Evolutionary conservation across 2,329 filamentous ascomycete species (phyloP).

Genomic region (Pseudohalonectria lignicola): DNA sequence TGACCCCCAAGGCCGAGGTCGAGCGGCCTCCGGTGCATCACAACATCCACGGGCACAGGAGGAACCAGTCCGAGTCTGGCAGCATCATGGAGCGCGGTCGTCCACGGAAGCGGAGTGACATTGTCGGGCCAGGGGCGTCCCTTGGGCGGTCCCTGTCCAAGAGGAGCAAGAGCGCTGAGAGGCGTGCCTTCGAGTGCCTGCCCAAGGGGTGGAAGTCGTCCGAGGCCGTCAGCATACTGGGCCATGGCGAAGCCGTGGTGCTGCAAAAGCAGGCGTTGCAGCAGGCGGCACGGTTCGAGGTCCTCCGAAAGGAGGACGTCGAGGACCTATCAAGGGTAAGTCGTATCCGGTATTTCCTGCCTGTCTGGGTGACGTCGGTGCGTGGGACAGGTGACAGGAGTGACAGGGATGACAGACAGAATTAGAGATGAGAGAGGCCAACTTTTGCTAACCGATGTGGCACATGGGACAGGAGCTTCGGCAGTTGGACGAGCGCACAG

Average conservation of each 20-base stretch:
- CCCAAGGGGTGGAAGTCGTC: conserved; percentile 43
- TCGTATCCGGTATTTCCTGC: not conserved
- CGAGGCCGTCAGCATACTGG: conserved; percentile 39
- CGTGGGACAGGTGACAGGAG: no score
- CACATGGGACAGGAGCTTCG: conserved; percentile 65
- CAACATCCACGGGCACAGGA: conserved; percentile 26
- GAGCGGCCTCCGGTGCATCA: conserved; percentile 1
- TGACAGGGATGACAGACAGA: no score
- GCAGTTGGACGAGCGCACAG: conserved; percentile 64
- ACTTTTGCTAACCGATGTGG: no score
- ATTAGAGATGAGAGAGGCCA: no score
- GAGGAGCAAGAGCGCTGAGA: conserved; percentile 37
- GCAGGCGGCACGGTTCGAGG: conserved; percentile 52
- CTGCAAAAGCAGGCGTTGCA: conserved; percentile 51
- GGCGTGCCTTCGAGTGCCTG: conserved; percentile 48
- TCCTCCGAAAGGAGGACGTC: conserved; percentile 51
- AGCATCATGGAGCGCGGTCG: conserved; percentile 44
- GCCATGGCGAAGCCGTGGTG: conserved; percentile 32
- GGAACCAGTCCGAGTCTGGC: conserved; percentile 45
- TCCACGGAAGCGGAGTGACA: conserved; percentile 41
- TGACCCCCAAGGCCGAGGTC: conserved; percentile 20
- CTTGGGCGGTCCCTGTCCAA: conserved; percentile 29
- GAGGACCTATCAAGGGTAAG: conserved; percentile 52
- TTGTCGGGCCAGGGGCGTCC: conserved; percentile 10
- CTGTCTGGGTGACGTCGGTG: not conserved